A percentile compares a stretch with the other conserved stretches of the same genome.
Conservation (phyloP, 495 filamentous ascomycete species). For the Sordaria brevicollis region DNA sequence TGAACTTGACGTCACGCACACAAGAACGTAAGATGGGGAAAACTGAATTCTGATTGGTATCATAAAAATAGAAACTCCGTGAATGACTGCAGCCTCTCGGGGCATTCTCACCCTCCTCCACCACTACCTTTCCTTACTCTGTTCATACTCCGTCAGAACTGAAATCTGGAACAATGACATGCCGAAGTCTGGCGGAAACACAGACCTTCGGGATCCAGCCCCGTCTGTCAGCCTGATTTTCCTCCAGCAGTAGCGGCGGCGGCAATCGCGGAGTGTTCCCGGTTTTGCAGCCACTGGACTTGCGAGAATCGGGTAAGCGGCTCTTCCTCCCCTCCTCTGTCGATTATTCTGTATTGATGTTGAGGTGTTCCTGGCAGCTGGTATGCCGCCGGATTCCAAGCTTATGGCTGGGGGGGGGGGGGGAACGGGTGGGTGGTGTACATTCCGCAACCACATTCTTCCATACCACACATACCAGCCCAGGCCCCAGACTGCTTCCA, state of each 20-base stretch:
- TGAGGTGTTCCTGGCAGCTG: not conserved
- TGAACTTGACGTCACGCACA: not conserved
- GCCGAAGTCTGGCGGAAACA: not conserved
- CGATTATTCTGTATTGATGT: not conserved
- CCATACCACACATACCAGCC: not conserved
- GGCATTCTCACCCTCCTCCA: not conserved
- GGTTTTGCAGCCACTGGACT: not conserved
- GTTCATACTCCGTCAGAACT: no score
- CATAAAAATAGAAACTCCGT: not conserved
- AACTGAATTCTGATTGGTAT: not conserved
- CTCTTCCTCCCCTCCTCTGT: not conserved
- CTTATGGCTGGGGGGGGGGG: not conserved
- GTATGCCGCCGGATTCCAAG: not conserved
- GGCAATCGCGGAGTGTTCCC: not conserved
- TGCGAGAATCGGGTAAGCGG: not conserved
- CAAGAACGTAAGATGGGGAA: not conserved
- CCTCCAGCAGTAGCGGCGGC: not conserved
- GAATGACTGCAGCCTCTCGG: not conserved
- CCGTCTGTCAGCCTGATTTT: not conserved
- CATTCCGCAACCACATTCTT: not conserved
- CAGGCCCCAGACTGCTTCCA: no score
- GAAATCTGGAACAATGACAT: not conserved
- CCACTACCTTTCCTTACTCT: not conserved
- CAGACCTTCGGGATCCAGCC: not conserved
- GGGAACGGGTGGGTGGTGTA: not conserved